Evolutionary conservation across 257 asterid genomes (phyloP).

Genomic region (Anisodus acutangulus): DNA sequence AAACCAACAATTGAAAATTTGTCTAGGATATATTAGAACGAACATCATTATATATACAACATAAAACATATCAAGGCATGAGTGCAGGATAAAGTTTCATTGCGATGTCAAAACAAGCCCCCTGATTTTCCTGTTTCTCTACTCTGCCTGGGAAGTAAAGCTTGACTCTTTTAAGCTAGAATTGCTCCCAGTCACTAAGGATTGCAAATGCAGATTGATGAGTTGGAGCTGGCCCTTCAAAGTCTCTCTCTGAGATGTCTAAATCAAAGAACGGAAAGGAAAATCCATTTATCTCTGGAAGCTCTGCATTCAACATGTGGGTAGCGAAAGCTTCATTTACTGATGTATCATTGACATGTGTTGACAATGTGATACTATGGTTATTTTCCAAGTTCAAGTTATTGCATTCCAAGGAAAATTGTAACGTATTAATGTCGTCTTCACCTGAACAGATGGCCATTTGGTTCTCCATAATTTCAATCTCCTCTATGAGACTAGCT

Average conservation of each 20-base stretch:
- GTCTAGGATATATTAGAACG: neutral
- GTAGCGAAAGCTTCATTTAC: neutral
- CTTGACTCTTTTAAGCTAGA: neutral
- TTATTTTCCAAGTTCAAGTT: neutral
- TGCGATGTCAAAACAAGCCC: neutral
- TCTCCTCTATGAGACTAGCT: slow-evolving; percentile 69
- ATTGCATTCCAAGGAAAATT: neutral
- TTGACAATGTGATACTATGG: neutral
- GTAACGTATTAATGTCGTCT: neutral
- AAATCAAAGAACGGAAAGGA: neutral
- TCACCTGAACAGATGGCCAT: slow-evolving; percentile 43
- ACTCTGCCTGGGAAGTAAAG: neutral
- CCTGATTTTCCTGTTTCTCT: neutral
- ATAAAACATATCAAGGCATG: neutral
- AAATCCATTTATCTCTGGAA: slow-evolving; percentile 11
- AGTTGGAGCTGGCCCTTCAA: neutral
- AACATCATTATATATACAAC: neutral
- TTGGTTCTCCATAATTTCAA: slow-evolving; percentile 54
- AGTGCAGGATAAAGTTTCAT: neutral
- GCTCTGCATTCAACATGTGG: neutral
- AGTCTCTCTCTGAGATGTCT: neutral
- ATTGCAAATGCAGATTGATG: neutral
- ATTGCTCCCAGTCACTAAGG: neutral
- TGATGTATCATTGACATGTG: neutral
- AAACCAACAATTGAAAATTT: no score